These are phyloP conservation scores for Pogostemon cablin DNA, from an alignment of 257 asterid genomes.

Conservation along the genomic window DNA sequence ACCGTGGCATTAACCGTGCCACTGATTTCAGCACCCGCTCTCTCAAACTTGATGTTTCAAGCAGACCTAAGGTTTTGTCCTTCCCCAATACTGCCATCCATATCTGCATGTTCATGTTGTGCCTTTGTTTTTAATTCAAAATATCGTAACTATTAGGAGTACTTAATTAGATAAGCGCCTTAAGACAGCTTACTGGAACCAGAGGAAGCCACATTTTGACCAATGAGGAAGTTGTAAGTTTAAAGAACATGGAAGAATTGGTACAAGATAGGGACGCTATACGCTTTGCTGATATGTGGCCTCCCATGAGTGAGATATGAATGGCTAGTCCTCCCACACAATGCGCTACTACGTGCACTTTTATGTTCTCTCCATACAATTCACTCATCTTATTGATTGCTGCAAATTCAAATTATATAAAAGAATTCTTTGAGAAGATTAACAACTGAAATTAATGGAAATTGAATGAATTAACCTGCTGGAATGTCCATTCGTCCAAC, in stretches of 20 bases:
- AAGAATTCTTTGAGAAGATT: not conserved
- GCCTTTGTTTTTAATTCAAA: not conserved
- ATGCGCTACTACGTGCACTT: slow-evolving; percentile 53
- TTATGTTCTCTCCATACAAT: slow-evolving; percentile 37
- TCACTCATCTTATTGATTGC: slow-evolving; percentile 46
- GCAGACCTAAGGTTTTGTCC: slow-evolving; percentile 46
- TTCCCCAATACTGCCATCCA: slow-evolving; percentile 56
- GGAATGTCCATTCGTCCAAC: slow-evolving; percentile 56
- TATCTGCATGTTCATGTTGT: slow-evolving; percentile 32
- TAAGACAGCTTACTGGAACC: slow-evolving; percentile 43
- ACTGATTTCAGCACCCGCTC: slow-evolving; percentile 46
- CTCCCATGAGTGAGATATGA: slow-evolving; percentile 66
- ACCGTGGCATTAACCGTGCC: slow-evolving; percentile 54
- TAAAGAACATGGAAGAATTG: slow-evolving; percentile 63
- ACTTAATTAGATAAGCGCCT: not conserved
- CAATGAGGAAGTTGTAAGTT: slow-evolving; percentile 45
- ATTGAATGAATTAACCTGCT: slow-evolving; percentile 36
- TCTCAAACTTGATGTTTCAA: slow-evolving; percentile 37
- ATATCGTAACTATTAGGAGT: no score
- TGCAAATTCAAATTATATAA: slow-evolving; percentile 31
- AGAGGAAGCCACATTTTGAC: slow-evolving; percentile 67
- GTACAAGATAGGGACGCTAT: slow-evolving; percentile 61
- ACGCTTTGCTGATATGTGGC: slow-evolving; percentile 43
- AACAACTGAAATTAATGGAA: not conserved
- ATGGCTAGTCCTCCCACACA: slow-evolving; percentile 58